A percentile compares a stretch with the other conserved stretches of the same genome.
These are phyloP conservation scores for Pleurostoma richardsiae DNA, from an alignment of 2,329 filamentous ascomycete genomes.

Conservation along the genomic window DNA sequence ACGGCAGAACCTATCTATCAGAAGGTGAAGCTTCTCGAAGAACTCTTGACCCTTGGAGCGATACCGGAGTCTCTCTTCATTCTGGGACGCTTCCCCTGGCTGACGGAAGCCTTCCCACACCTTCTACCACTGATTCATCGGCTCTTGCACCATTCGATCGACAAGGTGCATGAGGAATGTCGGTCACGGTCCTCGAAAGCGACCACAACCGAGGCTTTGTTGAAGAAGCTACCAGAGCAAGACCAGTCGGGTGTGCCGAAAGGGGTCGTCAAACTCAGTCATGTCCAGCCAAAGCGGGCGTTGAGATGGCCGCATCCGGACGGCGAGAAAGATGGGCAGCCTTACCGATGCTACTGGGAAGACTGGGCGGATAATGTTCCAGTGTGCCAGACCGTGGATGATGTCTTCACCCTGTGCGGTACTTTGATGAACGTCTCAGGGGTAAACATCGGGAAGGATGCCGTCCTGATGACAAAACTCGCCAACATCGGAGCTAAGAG, in stretches of 20 bases:
- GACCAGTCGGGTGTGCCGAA: slow-evolving; percentile 68
- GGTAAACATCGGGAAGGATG: slow-evolving; percentile 82
- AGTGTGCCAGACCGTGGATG: slow-evolving; percentile 82
- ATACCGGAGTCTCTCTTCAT: slow-evolving; percentile 91
- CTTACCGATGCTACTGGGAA: slow-evolving; percentile 94
- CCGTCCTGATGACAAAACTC: slow-evolving; percentile 72
- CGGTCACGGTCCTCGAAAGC: slow-evolving; percentile 24
- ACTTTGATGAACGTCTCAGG: slow-evolving; percentile 83
- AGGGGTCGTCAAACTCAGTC: slow-evolving; percentile 58
- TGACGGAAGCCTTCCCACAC: slow-evolving; percentile 79
- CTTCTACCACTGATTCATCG: slow-evolving; percentile 77
- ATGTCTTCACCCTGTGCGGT: slow-evolving; percentile 81
- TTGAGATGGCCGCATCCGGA: slow-evolving; percentile 84
- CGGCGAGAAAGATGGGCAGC: slow-evolving; percentile 69
- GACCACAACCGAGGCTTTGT: slow-evolving; percentile 15
- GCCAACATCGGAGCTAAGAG: slow-evolving; percentile 80
- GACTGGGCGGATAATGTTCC: slow-evolving; percentile 95
- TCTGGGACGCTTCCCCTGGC: slow-evolving; percentile 82
- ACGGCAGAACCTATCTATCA: slow-evolving; percentile 69
- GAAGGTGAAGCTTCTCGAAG: slow-evolving; percentile 79
- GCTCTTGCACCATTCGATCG: slow-evolving; percentile 75
- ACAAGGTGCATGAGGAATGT: slow-evolving; percentile 59
- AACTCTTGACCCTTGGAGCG: slow-evolving; percentile 84
- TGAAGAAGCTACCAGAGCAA: slow-evolving; percentile 38
- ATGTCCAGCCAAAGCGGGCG: slow-evolving; percentile 58